Evolutionary conservation across 805 yeast genomes (phyloP), one percentile per base, ranked within the genome.

Genomic region (Debaryomyces prosopidis): DNA sequence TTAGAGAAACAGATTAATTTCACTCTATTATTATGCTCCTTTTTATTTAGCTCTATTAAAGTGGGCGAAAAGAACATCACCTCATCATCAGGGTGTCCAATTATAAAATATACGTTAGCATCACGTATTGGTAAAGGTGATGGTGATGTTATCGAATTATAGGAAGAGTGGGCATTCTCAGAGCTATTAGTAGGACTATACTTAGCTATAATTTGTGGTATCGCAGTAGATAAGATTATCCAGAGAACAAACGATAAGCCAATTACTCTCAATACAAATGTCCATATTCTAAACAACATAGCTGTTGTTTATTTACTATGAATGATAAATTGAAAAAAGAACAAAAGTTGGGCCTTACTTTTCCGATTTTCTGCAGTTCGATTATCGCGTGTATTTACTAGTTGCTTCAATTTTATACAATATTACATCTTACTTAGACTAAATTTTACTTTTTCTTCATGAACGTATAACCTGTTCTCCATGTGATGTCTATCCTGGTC

Each of bases 71-170:
- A 94, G 65, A 94, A 94, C 99, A 94, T 94, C 42, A 89, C 91
- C 66, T 94, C 99, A 63, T 94, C 99, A 65, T 94, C 99, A 0
- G 99, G 99, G 65, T 94, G 99, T 0, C 96, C 97, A 34, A 90
- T 84, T 10, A 92, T 68, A 38, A 84, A 68, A 52, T 73, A 77
- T 1, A 81, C 68, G 2, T 66, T 58, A 33, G 64, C 58, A 47
- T 71, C 60, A 12, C 55, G 60, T 16, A 71, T 63, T 2, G 69
- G 65, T 14, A 70, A 57, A 5, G 68, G 62, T 17, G 67, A 55
- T 6, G 71, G 70, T 8, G 62, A 55, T 3, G 71, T 64, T 31
- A 70, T 55, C n/a, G 74, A 66, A 37, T 58, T 59, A 49, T 68
- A 66, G 8, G 75, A 76, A 43, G 64, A 71, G 5, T 45, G 36